Conservation (phyloP, 768 basidiomycete species). For the Tubosaeta sp. region DNA sequence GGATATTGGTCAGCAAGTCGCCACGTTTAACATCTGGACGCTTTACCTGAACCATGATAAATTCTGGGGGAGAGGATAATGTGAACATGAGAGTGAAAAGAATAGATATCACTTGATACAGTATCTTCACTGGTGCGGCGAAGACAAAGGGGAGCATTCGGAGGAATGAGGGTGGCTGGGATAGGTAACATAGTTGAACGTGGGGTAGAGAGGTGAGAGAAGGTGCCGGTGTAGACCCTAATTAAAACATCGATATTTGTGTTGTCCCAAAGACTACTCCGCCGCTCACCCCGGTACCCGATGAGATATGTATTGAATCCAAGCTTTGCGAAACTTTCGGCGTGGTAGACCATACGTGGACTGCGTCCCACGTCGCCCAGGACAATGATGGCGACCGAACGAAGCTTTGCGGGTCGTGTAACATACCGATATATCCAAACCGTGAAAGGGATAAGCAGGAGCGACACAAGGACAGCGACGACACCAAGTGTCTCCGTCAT, state of each 20-base stretch:
- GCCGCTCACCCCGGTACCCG: constrained; percentile 72
- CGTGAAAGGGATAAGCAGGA: constrained; percentile 13
- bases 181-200: constrained; percentile 63
- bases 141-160: constrained; percentile 58
- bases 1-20: constrained; percentile 3
- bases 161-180: constrained; percentile 56
- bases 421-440: constrained; percentile 16
- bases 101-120: constrained; percentile 62
- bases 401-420: constrained; percentile 34
- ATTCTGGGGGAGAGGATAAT: constrained; percentile 69
- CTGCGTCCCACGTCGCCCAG: constrained; percentile 94
- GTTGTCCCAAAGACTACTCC: not conserved
- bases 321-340: constrained; percentile 82
- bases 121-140: constrained; percentile 77
- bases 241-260: not conserved
- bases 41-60: constrained; percentile 85
- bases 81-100: constrained; percentile 56
- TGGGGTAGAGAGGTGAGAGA: constrained; percentile 64
- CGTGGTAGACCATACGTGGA: constrained; percentile 99
- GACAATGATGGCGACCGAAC: constrained; percentile 85
- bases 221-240: constrained; percentile 76
- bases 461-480: constrained; percentile 6
- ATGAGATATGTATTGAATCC: constrained; percentile 77
- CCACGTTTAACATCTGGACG: not conserved
- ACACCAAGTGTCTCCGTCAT: constrained; percentile 6